A percentile compares a stretch with the other conserved stretches of the same genome.
These are phyloP conservation scores for Dryas drummondii DNA, from an alignment of 306 rosid species.

Conservation along the genomic window DNA sequence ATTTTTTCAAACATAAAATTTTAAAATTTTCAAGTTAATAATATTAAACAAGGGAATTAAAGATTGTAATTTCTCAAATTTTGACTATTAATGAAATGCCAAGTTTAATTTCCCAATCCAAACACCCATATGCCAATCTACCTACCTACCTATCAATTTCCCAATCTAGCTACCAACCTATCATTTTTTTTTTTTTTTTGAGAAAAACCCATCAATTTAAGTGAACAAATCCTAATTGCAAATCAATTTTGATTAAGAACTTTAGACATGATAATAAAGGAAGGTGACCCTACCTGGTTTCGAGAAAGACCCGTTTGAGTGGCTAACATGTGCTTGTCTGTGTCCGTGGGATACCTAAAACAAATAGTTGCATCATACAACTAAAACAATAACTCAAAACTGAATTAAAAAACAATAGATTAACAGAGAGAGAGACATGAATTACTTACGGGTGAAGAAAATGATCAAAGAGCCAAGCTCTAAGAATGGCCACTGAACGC, in stretches of 20 bases:
- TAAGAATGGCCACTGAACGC: constrained; percentile 75
- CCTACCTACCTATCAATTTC: background rate
- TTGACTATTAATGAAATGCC: too few relatives aligned
- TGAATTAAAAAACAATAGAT: background rate
- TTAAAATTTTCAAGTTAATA: too few relatives aligned
- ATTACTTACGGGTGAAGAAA: constrained; percentile 94
- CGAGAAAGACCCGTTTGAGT: constrained; percentile 92
- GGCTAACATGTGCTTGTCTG: constrained; percentile 95
- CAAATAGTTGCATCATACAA: background rate
- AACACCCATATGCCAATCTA: background rate
- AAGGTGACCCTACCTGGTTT: constrained; percentile 73
- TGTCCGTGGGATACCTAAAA: constrained; percentile 92
- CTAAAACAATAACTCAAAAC: background rate
- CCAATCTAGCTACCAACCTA: too few relatives aligned
- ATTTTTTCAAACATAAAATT: too few relatives aligned
- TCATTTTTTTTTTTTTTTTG: too few relatives aligned
- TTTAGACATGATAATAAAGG: constrained; percentile 19
- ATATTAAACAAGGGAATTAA: too few relatives aligned
- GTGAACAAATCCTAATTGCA: constrained; percentile 11
- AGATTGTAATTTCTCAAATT: too few relatives aligned
- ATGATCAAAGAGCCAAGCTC: constrained; percentile 96
- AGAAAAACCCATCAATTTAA: background rate
- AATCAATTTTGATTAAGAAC: constrained; percentile 11
- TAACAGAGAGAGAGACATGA: constrained; percentile 2
- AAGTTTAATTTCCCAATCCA: too few relatives aligned